Conservation (phyloP, 495 filamentous ascomycete species). For the Bathelium albidoporum region DNA sequence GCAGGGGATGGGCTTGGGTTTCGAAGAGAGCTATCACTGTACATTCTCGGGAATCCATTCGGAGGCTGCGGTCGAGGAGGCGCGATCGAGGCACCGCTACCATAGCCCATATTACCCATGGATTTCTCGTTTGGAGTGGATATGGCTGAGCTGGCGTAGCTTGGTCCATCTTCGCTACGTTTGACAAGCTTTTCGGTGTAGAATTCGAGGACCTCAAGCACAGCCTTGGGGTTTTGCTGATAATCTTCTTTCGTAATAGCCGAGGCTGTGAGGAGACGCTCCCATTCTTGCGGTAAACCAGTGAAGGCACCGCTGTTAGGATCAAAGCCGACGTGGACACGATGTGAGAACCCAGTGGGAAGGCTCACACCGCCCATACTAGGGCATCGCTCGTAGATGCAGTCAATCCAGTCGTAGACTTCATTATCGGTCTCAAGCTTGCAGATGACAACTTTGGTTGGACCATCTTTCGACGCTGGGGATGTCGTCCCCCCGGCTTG, state of each 20-base stretch:
- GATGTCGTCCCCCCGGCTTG: conserved; percentile 46
- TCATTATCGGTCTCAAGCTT: conserved; percentile 91
- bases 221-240: conserved; percentile 93
- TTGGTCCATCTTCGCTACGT: conserved; percentile 67
- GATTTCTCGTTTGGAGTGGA: conserved; percentile 56
- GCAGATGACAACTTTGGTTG: conserved; percentile 70
- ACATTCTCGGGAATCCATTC: conserved; percentile 24
- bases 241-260: conserved; percentile 98
- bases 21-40: conserved; percentile 13
- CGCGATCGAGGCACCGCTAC: conserved; percentile 56
- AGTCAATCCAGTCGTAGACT: conserved; percentile 96
- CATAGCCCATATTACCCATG: conserved; percentile 47
- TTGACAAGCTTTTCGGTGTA: conserved; percentile 86
- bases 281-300: conserved; percentile 91
- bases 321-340: conserved; percentile 96
- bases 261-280: conserved; percentile 83
- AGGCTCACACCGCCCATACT: conserved; percentile 98
- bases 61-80: conserved; percentile 65
- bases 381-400: conserved; percentile 89
- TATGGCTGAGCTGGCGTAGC: conserved; percentile 60
- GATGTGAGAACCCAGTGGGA: conserved; percentile 92
- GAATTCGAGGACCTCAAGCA: conserved; percentile 94
- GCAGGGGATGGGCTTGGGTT: neutral
- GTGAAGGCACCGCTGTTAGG: conserved; percentile 86
- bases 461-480: conserved; percentile 54